Base-by-base conservation (phyloP, 2,329 filamentous ascomycete species). In the Curvularia verruculosa region DNA sequence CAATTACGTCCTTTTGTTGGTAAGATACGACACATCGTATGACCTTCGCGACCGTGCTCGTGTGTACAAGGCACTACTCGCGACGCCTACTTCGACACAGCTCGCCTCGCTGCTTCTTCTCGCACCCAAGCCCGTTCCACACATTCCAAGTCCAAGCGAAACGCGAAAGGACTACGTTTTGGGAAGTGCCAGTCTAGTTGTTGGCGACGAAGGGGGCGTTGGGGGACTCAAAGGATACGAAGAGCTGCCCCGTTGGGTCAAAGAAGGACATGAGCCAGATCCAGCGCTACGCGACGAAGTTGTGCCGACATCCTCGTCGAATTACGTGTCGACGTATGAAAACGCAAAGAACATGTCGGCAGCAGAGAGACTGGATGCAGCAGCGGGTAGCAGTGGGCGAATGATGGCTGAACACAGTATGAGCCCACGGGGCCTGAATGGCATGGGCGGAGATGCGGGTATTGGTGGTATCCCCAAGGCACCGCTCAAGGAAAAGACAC, bases 21-120 rank as follows among this genome's bases (percentile, higher is more conserved):
- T 91, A 29, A 87, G 95, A 59, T 99, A 98, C 75, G 95, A 98
- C 69, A 91, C 89, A 0, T 97, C 93, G 0, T 99, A 96, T 76
- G 93, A 98, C 71, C 86, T 99, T 3, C 91, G 95, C 62, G 95
- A 98, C 73, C 89, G 95, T 23, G 88, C 93, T 1, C 87, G 95
- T 29, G 85, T 97, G 59, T 98, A 96, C 79, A 92, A 90, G 62
- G 85, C 92, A 1, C 85, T 99, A 1, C 85, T 99, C 1, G 84
- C 87, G 3, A 87, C 90, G 4, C 91, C 93, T 1, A 81, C 83
- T 2, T 86, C 85, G 7, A 89, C 87, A 0, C 92, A 98, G 74
- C 85, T 99, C 15, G 95, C 95, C 2, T 92, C 90, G 0, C 82
- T 99, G 13, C 89, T 98, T 74, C 87, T 99, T 0, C 84, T 98